Conservation (phyloP, 768 basidiomycete species). For the Pleurotus sapidus region DNA sequence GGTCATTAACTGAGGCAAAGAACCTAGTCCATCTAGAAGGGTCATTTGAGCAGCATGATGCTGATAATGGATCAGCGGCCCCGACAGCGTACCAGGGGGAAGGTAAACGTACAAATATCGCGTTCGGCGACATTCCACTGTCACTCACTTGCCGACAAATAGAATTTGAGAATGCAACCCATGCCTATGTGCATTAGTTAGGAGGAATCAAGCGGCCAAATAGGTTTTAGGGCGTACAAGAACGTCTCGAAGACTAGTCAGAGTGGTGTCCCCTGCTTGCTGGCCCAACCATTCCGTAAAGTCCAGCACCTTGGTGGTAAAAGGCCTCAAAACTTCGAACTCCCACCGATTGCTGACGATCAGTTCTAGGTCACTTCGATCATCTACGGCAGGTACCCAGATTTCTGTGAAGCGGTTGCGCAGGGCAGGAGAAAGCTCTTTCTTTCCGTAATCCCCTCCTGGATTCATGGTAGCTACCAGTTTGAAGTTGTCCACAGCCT, state of each 20-base stretch:
- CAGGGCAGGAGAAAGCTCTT: slow-evolving; percentile 94
- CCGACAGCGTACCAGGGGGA: not conserved
- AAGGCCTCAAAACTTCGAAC: slow-evolving; percentile 44
- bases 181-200: slow-evolving; percentile 54
- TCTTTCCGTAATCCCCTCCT: slow-evolving; percentile 98
- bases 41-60: slow-evolving; percentile 94
- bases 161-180: slow-evolving; percentile 86
- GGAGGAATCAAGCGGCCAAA: not conserved
- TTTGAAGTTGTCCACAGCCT: slow-evolving; percentile 71
- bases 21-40: slow-evolving; percentile 83
- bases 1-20: slow-evolving; percentile 68
- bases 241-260: slow-evolving; percentile 84
- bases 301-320: slow-evolving; percentile 63
- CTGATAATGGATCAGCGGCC: slow-evolving; percentile 36
- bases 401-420: slow-evolving; percentile 99
- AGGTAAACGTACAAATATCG: slow-evolving; percentile 62
- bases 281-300: slow-evolving; percentile 80
- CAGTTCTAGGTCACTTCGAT: slow-evolving; percentile 67
- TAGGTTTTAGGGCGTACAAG: slow-evolving; percentile 48
- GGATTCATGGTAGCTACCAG: slow-evolving; percentile 99
- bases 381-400: slow-evolving; percentile 89
- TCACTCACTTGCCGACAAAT: slow-evolving; percentile 31
- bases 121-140: slow-evolving; percentile 34
- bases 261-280: slow-evolving; percentile 56
- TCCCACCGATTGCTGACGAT: slow-evolving; percentile 77